phyloP scores from a whole-genome alignment of 1,284 basidiomycete species.

The Limonomyces culmigenus region DNA sequence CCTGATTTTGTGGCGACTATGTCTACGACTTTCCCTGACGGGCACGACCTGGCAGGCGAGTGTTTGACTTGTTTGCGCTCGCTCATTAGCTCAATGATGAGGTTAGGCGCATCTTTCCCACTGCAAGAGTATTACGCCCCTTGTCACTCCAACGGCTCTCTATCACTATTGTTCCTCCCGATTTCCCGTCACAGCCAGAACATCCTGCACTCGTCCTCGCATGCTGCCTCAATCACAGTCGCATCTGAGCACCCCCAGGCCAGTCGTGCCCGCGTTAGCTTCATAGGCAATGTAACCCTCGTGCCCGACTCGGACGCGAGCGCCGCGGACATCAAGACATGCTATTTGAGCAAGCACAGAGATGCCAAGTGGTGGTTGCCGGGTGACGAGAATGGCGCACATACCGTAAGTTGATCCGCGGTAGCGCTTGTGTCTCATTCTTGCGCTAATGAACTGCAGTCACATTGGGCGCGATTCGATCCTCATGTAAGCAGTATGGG shows the following conservation, averaged over 20 bases:
- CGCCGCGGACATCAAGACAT: constrained; percentile 18
- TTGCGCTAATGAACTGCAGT: no score
- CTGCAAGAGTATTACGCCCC: constrained; percentile 47
- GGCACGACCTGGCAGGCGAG: constrained; percentile 25
- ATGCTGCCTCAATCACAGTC: constrained; percentile 36
- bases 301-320: constrained; percentile 18
- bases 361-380: constrained; percentile 35
- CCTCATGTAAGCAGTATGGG: constrained; percentile 22
- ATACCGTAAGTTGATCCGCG: no score
- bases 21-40: constrained; percentile 29
- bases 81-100: background rate
- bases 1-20: constrained; percentile 24
- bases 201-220: constrained; percentile 24
- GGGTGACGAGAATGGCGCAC: constrained; percentile 26
- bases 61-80: background rate
- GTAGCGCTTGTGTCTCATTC: no score
- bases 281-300: constrained; percentile 38
- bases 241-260: constrained; percentile 24
- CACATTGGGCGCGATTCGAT: constrained; percentile 39
- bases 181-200: constrained; percentile 45
- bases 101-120: constrained; percentile 34
- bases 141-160: constrained; percentile 39
- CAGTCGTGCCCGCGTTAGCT: constrained; percentile 29
- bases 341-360: constrained; percentile 29
- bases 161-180: constrained; percentile 44